Evolutionary conservation across 1,284 basidiomycete species (phyloP).

Genomic region (Cystobasidium sp.): DNA sequence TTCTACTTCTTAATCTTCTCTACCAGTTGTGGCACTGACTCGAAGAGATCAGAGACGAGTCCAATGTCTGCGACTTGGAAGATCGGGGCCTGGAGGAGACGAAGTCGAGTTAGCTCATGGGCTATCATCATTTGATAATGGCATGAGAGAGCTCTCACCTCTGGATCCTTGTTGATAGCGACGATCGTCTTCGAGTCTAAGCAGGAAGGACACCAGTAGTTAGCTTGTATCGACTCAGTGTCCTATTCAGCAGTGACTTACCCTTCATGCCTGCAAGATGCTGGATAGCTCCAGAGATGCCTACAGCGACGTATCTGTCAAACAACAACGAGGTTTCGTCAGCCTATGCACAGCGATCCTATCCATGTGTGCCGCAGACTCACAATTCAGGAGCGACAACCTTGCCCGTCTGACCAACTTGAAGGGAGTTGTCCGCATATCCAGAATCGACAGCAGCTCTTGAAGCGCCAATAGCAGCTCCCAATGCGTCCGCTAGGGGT

Average conservation of each 20-base stretch:
- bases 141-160: slow-evolving; percentile 35
- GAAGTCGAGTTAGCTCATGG: slow-evolving; percentile 61
- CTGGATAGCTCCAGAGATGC: slow-evolving; percentile 98
- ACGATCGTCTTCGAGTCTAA: slow-evolving; percentile 90
- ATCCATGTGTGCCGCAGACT: background rate
- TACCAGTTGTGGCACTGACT: slow-evolving; percentile 74
- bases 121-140: slow-evolving; percentile 11
- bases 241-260: background rate
- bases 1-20: slow-evolving; percentile 24
- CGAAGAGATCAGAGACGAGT: slow-evolving; percentile 87
- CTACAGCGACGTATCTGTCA: slow-evolving; percentile 94
- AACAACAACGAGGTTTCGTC: slow-evolving; percentile 3
- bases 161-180: slow-evolving; percentile 87
- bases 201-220: background rate
- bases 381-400: slow-evolving; percentile 55
- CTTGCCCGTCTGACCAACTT: slow-evolving; percentile 99
- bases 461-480: slow-evolving; percentile 95
- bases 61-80: slow-evolving; percentile 98
- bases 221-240: background rate
- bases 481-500: slow-evolving; percentile 89
- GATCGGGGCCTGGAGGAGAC: slow-evolving; percentile 90
- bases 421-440: slow-evolving; percentile 96
- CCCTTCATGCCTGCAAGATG: slow-evolving; percentile 99
- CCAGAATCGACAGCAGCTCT: slow-evolving; percentile 98
- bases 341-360: background rate